Base-by-base conservation (phyloP, 2,329 filamentous ascomycete genomes). In the Venturia pyrina region DNA sequence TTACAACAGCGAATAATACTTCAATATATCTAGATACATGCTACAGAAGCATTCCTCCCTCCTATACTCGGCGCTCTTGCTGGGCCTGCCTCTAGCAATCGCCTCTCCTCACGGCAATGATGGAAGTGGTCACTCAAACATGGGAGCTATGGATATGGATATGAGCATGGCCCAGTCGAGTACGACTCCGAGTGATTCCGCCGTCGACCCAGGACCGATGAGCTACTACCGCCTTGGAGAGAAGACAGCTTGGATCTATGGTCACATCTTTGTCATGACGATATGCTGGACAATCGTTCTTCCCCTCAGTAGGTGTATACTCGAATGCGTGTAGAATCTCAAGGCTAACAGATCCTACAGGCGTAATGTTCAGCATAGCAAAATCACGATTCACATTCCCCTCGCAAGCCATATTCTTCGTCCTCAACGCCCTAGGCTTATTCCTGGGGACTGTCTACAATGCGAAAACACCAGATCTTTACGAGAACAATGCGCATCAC, bases 401-500 rank as follows among this genome's bases (percentile, higher is more conserved):
- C 0, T 77, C 82, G 0, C 93, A 96, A 72, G 82, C 92, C 67
- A 68, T 73, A 24, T 81, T 81, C 72, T 76, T 81, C 60, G 65
- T 73, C 37, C 65, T 76, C 32, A 80, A 81, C 68, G 74, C 75
- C 46, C 68, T 78, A 65, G 74, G 77, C 63, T 71, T 79, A 34
- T 68, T 79, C 65, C 68, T 78, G 64, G 72, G 76, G 67, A 69
- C 78, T 66, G 68, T 78, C 66, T 96, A 96, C 80, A 91, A 95
- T 74, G 82, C 84, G 66, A 86, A 84, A 69, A 96, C 91, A 0
- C 91, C 92, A 0, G 90, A 96, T 73, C 79, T 97, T 28, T 97
- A 96, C 74, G 87, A 87, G 41, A 88, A 89, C 73, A 96, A 96
- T 73, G 85, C 89, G n/a, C 93, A 97, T 75, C 87, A 92, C 78